These are phyloP conservation scores for Leishmania tarentolae DNA, from an alignment of 208 protist genomes.

Conservation along the genomic window DNA sequence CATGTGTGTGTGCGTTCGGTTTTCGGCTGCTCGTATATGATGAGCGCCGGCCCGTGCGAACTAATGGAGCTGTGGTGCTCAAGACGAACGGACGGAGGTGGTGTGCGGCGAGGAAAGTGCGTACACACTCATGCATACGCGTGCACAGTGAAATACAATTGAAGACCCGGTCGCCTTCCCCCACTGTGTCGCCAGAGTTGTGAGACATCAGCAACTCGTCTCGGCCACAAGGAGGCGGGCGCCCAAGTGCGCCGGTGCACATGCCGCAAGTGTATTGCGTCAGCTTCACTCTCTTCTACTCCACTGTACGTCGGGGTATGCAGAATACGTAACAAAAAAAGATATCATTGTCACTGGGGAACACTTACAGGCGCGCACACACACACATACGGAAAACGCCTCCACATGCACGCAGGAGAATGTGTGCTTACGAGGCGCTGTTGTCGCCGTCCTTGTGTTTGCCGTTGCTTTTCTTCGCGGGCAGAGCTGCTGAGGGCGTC, in stretches of 20 bases:
- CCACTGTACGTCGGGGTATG: not conserved
- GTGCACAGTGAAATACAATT: not conserved
- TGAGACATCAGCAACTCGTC: not conserved
- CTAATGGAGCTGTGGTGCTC: not conserved
- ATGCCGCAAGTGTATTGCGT: not conserved
- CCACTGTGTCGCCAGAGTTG: not conserved
- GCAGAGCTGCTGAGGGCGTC: not conserved
- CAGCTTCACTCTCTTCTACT: not conserved
- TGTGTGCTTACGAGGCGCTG: not conserved
- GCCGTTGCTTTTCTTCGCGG: not conserved
- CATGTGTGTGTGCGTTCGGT: not conserved
- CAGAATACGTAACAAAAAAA: not conserved
- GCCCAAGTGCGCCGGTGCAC: not conserved
- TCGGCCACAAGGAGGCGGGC: not conserved
- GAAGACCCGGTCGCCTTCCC: not conserved
- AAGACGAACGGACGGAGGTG: not conserved
- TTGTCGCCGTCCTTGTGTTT: constrained; percentile 3
- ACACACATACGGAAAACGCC: not conserved
- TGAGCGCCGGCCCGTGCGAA: not conserved
- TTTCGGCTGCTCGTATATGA: not conserved
- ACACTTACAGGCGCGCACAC: not conserved
- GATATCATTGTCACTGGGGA: not conserved
- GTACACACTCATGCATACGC: not conserved
- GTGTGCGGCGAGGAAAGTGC: not conserved
- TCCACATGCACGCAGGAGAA: not conserved